These are phyloP conservation scores for Alternaria postmessia DNA, from an alignment of 2,329 filamentous ascomycete genomes.

Conservation along the genomic window DNA sequence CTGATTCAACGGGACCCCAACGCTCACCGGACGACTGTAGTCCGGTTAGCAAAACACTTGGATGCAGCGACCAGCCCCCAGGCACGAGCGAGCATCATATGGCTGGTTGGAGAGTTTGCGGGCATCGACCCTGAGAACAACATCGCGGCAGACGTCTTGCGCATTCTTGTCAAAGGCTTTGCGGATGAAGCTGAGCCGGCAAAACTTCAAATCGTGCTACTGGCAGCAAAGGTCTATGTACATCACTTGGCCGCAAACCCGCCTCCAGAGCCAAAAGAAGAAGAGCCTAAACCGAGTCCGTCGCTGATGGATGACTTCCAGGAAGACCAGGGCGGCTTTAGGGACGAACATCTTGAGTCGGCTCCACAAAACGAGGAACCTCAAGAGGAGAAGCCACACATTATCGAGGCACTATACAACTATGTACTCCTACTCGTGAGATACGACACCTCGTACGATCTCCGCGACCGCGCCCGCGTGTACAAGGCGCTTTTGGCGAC, in stretches of 20 bases:
- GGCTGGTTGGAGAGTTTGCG: conserved; percentile 95
- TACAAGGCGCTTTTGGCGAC: conserved; percentile 85
- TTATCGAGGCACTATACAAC: conserved; percentile 80
- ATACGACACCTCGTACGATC: conserved; percentile 94
- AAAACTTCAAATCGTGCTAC: conserved; percentile 88
- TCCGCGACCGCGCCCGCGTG: conserved; percentile 87
- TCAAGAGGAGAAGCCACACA: conserved; percentile 62
- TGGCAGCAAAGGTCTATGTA: conserved; percentile 96
- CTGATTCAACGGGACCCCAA: conserved; percentile 90
- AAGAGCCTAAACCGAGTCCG: conserved; percentile 32
- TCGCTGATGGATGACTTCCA: conserved; percentile 40
- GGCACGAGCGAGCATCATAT: conserved; percentile 92
- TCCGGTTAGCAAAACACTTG: conserved; percentile 88
- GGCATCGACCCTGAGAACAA: conserved; percentile 82
- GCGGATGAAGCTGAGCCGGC: conserved; percentile 82
- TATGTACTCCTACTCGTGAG: conserved; percentile 85
- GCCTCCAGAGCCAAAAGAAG: conserved; percentile 49
- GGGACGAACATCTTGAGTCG: conserved; percentile 34
- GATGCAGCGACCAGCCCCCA: conserved; percentile 87
- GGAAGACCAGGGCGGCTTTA: conserved; percentile 50
- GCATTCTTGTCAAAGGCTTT: conserved; percentile 87
- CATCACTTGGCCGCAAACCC: conserved; percentile 77
- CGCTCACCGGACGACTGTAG: conserved; percentile 83
- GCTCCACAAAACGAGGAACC: conserved; percentile 21
- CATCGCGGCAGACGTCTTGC: conserved; percentile 89